phyloP scores from a whole-genome alignment of 768 basidiomycete genomes.

The Leccinum obscurum region DNA sequence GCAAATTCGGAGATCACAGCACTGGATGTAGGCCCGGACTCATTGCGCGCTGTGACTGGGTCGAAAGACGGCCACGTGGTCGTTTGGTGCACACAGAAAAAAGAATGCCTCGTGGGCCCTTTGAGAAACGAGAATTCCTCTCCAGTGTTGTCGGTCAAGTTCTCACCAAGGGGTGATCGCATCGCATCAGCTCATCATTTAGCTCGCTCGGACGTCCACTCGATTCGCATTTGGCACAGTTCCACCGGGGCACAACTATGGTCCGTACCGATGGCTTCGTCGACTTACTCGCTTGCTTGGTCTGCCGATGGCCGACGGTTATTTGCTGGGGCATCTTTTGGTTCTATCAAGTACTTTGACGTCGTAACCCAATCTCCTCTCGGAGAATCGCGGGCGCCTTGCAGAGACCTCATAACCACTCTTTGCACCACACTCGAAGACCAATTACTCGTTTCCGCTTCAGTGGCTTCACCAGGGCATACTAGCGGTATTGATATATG shows the following conservation, averaged over 20 bases:
- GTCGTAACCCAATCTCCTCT: not conserved
- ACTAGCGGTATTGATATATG: constrained; percentile 11
- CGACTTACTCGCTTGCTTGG: constrained; percentile 18
- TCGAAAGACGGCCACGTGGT: not conserved
- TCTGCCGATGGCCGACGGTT: constrained; percentile 14
- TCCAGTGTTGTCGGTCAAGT: constrained; percentile 16
- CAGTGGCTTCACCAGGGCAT: not conserved
- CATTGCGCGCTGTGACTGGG: not conserved
- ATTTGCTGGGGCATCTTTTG: constrained; percentile 10
- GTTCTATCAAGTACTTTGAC: constrained; percentile 14
- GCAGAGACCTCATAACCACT: constrained; percentile 8
- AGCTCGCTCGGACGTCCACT: not conserved
- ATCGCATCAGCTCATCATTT: constrained; percentile 6
- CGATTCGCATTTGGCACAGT: constrained; percentile 16
- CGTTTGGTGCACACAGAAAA: not conserved
- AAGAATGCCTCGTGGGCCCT: constrained; percentile 1
- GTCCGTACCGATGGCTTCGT: not conserved
- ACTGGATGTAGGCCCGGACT: not conserved
- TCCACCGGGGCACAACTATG: constrained; percentile 4
- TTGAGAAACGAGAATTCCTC: not conserved
- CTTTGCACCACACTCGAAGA: constrained; percentile 5
- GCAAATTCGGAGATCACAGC: not conserved
- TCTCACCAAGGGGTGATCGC: constrained; percentile 14
- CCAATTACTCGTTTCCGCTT: constrained; percentile 6
- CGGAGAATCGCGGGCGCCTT: not conserved